Base-by-base conservation (phyloP, 176 grass and related monocot species). In the Juncus effusus region DNA sequence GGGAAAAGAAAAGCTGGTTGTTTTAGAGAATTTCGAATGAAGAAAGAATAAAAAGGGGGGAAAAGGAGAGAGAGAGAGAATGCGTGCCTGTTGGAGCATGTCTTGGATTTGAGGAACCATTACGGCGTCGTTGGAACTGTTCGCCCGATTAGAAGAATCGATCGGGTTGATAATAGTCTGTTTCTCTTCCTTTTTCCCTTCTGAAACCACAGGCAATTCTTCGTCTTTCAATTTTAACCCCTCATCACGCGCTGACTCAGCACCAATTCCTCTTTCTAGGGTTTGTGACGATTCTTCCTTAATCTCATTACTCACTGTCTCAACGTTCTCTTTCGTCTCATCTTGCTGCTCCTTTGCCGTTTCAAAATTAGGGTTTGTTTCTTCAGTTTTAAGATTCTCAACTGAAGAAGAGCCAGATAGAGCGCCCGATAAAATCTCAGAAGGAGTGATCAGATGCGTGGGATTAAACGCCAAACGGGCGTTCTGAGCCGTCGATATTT, bases 391-490 rank as follows among this genome's bases (percentile, higher is more conserved):
- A 44, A 42, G 56, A 38, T 6, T 16, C 28, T 72, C 69, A 2
- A 16, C 38, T 28, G 69, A 44, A 56, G 69, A 56, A 59, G 69
- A 72, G 39, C 39, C 58, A n/a, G 79, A 56, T 41, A 83, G 60
- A 36, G 82, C 74, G 77, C 87, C 87, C 65, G 87, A 85, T 75
- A 96, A 74, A 64, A 89, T 92, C 83, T 88, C 82, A 56, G 79
- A 88, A 40, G 80, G 85, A 78, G 85, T 97, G 71, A 92, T 75
- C 62, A 97, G 74, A 51, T 89, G 85, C 10, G 60, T 77, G 68
- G 84, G 2, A 10, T 81, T 85, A 87, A 88, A 74, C 54, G 68
- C 73, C 62, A 86, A 68, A 70, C 38, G 67, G 69, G 74, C 59
- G 85, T 79, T 77, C 36, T 73, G 64, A 67, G 78, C 65, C 67